phyloP scores from a whole-genome alignment of 179 eudicot species.

The Silene vulgaris region DNA sequence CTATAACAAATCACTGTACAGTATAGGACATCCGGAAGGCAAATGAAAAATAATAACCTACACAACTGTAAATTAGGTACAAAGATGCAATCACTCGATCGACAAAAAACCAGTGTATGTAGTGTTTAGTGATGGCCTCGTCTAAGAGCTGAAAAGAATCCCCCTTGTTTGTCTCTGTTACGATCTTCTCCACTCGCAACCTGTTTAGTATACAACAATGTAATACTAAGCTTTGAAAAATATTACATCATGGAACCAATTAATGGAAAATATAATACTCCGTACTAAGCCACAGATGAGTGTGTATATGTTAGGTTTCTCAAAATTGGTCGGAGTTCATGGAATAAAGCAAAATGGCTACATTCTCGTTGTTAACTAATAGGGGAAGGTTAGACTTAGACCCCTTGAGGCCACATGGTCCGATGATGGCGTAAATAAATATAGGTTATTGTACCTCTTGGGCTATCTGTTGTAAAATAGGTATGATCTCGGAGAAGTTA shows the following conservation, averaged over 20 bases:
- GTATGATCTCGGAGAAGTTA: slow-evolving; percentile 65
- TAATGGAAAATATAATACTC: background rate
- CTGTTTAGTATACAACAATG: slow-evolving; percentile 29
- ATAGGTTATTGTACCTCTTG: slow-evolving; percentile 48
- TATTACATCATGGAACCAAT: background rate
- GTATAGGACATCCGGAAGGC: background rate
- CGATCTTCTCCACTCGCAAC: slow-evolving; percentile 57
- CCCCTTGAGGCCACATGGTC: background rate
- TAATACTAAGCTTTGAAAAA: too few species aligned
- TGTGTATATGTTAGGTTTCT: background rate
- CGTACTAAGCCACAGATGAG: too few species aligned
- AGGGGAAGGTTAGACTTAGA: too few species aligned
- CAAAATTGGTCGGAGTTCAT: background rate
- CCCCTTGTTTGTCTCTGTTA: slow-evolving; percentile 57
- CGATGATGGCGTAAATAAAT: background rate
- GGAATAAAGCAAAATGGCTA: background rate
- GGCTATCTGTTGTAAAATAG: slow-evolving; percentile 53
- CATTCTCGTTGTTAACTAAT: background rate
- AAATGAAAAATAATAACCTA: background rate
- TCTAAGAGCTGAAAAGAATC: slow-evolving; percentile 69
- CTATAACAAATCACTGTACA: slow-evolving; percentile 16
- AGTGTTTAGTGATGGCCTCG: slow-evolving; percentile 48
- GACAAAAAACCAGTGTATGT: background rate
- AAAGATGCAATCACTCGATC: background rate
- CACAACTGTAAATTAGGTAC: background rate